A percentile compares a stretch with the other conserved stretches of the same genome.
phyloP scores from a whole-genome alignment of 2,329 filamentous ascomycete species.

The Escovopsis sp. region DNA sequence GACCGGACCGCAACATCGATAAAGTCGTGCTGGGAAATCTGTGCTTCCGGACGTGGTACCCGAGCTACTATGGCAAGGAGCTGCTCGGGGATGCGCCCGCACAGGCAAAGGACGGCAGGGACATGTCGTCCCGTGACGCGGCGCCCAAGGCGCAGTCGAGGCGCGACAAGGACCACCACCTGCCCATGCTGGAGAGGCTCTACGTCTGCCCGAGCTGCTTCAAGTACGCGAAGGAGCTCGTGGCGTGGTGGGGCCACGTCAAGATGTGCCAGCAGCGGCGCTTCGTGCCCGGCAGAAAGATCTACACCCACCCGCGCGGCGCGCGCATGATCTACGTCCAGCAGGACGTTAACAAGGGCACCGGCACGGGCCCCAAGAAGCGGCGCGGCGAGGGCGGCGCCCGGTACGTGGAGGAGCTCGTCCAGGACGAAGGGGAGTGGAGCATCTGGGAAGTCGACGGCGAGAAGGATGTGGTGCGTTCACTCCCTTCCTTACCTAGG shows the following conservation, averaged over 20 bases:
- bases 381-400: constrained; percentile 21
- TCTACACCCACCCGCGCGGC: constrained; percentile 52
- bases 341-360: constrained; percentile 15
- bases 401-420: constrained; percentile 28
- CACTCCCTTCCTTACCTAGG: background rate
- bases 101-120: constrained; percentile 10
- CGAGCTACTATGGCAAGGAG: constrained; percentile 74
- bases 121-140: constrained; percentile 5
- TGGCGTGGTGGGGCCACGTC: constrained; percentile 44
- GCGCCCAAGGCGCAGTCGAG: constrained; percentile 16
- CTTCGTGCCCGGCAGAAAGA: constrained; percentile 48
- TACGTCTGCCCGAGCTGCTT: constrained; percentile 92
- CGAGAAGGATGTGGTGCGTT: constrained; percentile 51
- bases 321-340: constrained; percentile 25
- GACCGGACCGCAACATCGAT: constrained; percentile 61
- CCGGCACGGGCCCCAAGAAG: constrained; percentile 24
- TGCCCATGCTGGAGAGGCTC: constrained; percentile 47
- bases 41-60: constrained; percentile 82
- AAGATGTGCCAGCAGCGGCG: constrained; percentile 38
- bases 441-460: constrained; percentile 82
- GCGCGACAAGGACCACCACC: constrained; percentile 18
- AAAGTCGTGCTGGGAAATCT: constrained; percentile 76
- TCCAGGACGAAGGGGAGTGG: constrained; percentile 55
- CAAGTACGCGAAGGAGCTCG: constrained; percentile 62
- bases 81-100: constrained; percentile 37